Base-by-base conservation (phyloP, 495 filamentous ascomycete genomes). In the Parathielavia hyrcaniae region DNA sequence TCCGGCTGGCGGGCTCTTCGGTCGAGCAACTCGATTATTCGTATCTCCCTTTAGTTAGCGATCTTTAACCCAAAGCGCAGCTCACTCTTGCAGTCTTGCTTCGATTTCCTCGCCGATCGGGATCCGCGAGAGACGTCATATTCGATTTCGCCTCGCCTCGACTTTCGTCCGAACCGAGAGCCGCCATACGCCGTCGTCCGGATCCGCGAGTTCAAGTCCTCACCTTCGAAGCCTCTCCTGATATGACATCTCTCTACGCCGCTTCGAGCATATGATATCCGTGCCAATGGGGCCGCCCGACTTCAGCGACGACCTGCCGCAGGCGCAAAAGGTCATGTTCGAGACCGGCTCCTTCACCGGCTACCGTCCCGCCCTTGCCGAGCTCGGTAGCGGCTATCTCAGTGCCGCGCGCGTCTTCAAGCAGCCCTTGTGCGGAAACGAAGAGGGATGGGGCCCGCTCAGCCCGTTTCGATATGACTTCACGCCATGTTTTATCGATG, bases 401-500 rank as follows among this genome's bases (percentile, higher is more conserved):
- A 70, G 62, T 44, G 75, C 79, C 7, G 69, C 67, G 6, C 58
- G 60, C 43, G 49, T 64, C 45, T 69, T 69, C 58, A 67, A 64
- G 47, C 87, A 93, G 67, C 83, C 86, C 34, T 79, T 96, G 73
- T 97, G 91, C 72, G 81, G 85, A 63, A 89, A 95, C 73, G 73
- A 75, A 36, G 91, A 97, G 72, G 95, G 95, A 67, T 99, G 93
- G 93, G 95, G 95, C 12, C 95, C 95, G 17, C 57, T 99, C 64
- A 93, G 89, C 70, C 82, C 83, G 19, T 77, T 81, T 55, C 76
- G 91, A 61, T 95, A 87, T 70, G 91, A 97, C 70, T 88, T 99
- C 71, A 97, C 95, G 39, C 91, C 95, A 56, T 99, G 95, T 73
- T 97, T 97, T 69, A 79, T 96, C 50, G 95, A 97, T 69, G 79